These are phyloP conservation scores for Podaxis rugospora DNA, from an alignment of 768 basidiomycete species.

Conservation along the genomic window DNA sequence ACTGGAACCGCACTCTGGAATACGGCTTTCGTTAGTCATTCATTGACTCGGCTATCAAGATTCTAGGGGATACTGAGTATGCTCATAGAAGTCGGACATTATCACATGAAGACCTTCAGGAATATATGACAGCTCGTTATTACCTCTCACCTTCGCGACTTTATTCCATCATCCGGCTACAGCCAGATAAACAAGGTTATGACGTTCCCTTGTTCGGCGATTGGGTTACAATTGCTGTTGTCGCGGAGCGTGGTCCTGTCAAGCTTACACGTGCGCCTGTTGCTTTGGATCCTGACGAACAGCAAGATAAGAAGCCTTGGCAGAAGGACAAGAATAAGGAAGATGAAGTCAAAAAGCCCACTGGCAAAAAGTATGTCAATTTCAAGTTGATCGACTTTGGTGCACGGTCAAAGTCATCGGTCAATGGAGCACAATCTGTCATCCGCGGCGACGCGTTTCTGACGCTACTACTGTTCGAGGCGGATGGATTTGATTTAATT, in stretches of 20 bases:
- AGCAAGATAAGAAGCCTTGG: constrained; percentile 26
- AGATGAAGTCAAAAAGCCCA: constrained; percentile 31
- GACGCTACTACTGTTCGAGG: constrained; percentile 83
- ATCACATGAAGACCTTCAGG: constrained; percentile 73
- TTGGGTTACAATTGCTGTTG: constrained; percentile 94
- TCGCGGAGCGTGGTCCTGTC: constrained; percentile 85
- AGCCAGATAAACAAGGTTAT: constrained; percentile 77
- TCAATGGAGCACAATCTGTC: constrained; percentile 49
- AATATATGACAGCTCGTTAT: constrained; percentile 78
- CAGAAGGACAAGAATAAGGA: constrained; percentile 34
- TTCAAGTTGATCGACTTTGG: constrained; percentile 84
- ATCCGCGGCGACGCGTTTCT: constrained; percentile 82
- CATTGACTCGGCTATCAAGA: neutral
- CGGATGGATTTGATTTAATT: constrained; percentile 64
- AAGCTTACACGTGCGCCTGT: constrained; percentile 69
- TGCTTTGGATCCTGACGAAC: constrained; percentile 42
- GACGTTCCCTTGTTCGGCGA: constrained; percentile 91
- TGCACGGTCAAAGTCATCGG: constrained; percentile 50
- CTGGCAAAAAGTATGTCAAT: constrained; percentile 80
- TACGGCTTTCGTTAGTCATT: constrained; percentile 68
- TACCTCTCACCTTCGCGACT: constrained; percentile 85
- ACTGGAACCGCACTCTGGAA: constrained; percentile 89
- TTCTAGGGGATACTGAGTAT: neutral
- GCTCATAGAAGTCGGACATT: constrained; percentile 61
- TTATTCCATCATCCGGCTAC: constrained; percentile 79